Conservation (phyloP, 2,329 filamentous ascomycete species). For the Trichoderma arundinaceum region DNA sequence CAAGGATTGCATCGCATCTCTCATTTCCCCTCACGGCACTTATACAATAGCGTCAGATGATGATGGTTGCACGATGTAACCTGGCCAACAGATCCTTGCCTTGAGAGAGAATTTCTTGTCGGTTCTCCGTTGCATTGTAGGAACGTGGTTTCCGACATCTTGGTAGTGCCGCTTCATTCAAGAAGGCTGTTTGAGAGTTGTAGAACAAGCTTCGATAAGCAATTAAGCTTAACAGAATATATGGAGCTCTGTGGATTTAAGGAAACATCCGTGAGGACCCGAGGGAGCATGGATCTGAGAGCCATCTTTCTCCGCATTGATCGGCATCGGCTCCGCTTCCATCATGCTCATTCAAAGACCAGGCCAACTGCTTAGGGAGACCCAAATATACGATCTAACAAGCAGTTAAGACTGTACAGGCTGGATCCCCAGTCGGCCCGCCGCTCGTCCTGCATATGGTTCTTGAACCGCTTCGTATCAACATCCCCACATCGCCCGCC, state of each 20-base stretch:
- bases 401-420: not conserved
- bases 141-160: not conserved
- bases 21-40: constrained; percentile 15
- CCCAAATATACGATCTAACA: not conserved
- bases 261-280: not conserved
- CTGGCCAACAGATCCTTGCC: not conserved
- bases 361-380: not conserved
- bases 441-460: not conserved
- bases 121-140: not conserved
- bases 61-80: constrained; percentile 28
- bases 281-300: not conserved
- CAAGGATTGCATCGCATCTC: not conserved
- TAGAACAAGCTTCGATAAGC: not conserved
- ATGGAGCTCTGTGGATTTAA: constrained; percentile 13
- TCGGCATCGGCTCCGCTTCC: constrained; percentile 23
- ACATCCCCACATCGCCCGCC: constrained; percentile 18
- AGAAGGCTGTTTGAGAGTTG: not conserved
- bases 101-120: not conserved
- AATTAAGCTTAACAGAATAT: constrained; percentile 23
- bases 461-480: constrained; percentile 7
- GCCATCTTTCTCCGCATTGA: constrained; percentile 29
- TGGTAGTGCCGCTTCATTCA: not conserved
- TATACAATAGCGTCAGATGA: constrained; percentile 29
- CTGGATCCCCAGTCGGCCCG: not conserved
- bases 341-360: not conserved